A percentile compares a stretch with the other conserved stretches of the same genome.
Evolutionary conservation across 176 grass and related monocot genomes (phyloP).

Genomic region (Juncus inflexus): DNA sequence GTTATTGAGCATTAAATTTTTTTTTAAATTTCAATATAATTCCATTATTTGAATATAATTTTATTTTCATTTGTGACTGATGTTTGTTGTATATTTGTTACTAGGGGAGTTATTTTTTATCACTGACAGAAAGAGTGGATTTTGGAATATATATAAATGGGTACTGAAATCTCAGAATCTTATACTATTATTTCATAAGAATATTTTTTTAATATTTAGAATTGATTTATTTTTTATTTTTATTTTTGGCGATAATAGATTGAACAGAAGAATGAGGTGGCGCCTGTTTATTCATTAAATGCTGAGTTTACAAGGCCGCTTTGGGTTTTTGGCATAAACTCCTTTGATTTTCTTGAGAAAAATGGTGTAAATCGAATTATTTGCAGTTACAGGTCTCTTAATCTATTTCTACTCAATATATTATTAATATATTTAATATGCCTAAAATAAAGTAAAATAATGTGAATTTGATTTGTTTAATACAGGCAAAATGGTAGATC

Average conservation of each 20-base stretch:
- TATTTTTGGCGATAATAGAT: conserved; percentile 41
- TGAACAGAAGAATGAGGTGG: conserved; percentile 67
- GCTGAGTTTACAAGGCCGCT: conserved; percentile 85
- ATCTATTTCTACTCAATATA: conserved; percentile 1
- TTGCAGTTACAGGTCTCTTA: conserved; percentile 83
- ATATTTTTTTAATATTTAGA: neutral
- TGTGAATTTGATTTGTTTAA: conserved; percentile 15
- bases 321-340: conserved; percentile 88
- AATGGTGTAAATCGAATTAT: conserved; percentile 46
- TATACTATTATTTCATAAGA: neutral
- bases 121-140: conserved; percentile 75
- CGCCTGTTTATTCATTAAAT: conserved; percentile 59
- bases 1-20: conserved; percentile 27
- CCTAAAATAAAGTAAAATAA: neutral
- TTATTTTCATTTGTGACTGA: neutral
- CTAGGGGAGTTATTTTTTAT: conserved; percentile 90
- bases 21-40: neutral
- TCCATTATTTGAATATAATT: neutral
- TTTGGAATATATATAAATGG: conserved; percentile 98
- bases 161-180: conserved; percentile 34
- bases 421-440: conserved; percentile 18
- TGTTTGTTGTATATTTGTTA: conserved; percentile 27
- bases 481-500: conserved; percentile 72
- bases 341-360: conserved; percentile 74
- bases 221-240: neutral